Evolutionary conservation across 192 early-diverging fungal genomes (phyloP), one percentile per base, ranked within the genome.

Genomic region (Coemansia sp.): DNA sequence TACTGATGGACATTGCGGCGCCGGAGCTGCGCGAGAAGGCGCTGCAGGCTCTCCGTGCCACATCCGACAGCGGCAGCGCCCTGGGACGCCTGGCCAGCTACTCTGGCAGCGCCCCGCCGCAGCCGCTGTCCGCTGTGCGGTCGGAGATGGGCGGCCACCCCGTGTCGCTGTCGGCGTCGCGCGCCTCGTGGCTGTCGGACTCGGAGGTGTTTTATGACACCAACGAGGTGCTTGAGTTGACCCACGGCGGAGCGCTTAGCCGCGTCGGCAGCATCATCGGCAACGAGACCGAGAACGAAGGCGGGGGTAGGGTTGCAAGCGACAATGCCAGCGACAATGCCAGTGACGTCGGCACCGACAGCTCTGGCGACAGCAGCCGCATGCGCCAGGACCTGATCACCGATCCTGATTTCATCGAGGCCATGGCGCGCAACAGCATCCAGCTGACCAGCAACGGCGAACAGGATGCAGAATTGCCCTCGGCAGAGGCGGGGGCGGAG

Each of bases 161-260:
- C 15, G 22, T 67, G 30, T 24, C 60, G 10, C 37, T 50, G n/a
- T 53, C 60, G 4, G 47, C 55, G 27, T 58, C 71, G 25, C 59
- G 56, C 24, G 49, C 51, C 8, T 76, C 72, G 41, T 55, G 58
- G 56, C 39, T 67, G 25, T 74, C 71, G 3, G 67, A 40, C 3
- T 67, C 71, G 6, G 72, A 76, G 5, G 58, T 76, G 20, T 76
- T 76, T 11, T 76, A 76, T 43, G 72, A 76, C 22, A 76, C 72
- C 5, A 69, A 69, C 55, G 72, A 76, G 13, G 61, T 76, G 39
- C 60, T 76, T 14, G 72, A 76, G 55, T 45, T 76, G 15, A 36
- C 35, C 10, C 59, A 55, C 18, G 64, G 36, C 34, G 17, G 9
- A 1, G 39, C n/a, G 9, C 28, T 29, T 0, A 30, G 26, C 27